These are phyloP conservation scores for Phytophthora tentaculata DNA, from an alignment of 352 stramenopile species.

Conservation along the genomic window DNA sequence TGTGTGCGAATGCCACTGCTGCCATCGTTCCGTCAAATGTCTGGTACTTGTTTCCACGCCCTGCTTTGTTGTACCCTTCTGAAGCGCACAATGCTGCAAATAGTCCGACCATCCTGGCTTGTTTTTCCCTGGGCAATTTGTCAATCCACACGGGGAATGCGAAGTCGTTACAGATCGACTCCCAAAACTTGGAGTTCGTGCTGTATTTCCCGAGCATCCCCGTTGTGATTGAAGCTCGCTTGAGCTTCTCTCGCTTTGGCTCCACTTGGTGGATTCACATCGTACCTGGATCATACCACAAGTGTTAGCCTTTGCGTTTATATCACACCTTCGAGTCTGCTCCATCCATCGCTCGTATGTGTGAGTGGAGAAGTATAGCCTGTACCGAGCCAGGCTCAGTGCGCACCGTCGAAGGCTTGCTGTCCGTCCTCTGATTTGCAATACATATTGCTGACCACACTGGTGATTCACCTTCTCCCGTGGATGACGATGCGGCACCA, in stretches of 20 bases:
- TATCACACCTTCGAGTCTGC: too few species aligned
- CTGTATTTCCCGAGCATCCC: slow-evolving; percentile 16
- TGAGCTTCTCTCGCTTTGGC: too few species aligned
- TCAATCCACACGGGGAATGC: not conserved
- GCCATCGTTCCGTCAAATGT: not conserved
- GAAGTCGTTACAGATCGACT: not conserved
- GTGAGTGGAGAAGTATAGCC: too few species aligned
- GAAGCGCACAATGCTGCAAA: not conserved
- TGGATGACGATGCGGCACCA: too few species aligned
- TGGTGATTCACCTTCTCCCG: too few species aligned
- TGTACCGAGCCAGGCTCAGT: too few species aligned
- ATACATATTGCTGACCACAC: too few species aligned
- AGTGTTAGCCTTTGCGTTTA: too few species aligned
- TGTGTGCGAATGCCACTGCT: not conserved
- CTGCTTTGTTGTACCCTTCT: not conserved
- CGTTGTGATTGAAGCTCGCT: slow-evolving; percentile 24
- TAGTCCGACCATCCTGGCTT: not conserved
- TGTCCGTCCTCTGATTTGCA: too few species aligned
- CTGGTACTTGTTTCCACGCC: not conserved
- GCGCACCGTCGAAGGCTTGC: too few species aligned
- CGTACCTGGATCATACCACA: not conserved
- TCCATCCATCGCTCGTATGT: too few species aligned
- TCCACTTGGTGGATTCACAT: too few species aligned
- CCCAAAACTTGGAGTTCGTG: not conserved
- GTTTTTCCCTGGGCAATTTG: not conserved